phyloP scores from a whole-genome alignment of 257 asterid genomes.

The Solanum neorickii region DNA sequence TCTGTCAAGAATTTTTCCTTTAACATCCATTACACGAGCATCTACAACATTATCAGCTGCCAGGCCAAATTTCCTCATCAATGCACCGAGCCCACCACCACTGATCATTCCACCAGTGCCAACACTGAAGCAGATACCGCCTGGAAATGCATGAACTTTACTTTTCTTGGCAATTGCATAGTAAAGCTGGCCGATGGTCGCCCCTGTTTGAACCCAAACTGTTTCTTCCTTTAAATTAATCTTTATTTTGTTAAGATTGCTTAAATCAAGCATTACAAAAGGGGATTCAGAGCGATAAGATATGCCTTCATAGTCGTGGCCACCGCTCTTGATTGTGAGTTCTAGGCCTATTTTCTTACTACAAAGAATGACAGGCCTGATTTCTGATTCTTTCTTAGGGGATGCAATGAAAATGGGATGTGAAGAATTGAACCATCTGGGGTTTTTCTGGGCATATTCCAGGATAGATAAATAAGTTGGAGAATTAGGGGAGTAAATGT shows the following conservation, averaged over 20 bases:
- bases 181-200: slow-evolving; percentile 5
- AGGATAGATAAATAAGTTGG: background rate
- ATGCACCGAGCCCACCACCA: background rate
- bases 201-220: slow-evolving; percentile 8
- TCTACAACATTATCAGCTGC: background rate
- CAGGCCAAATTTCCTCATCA: background rate
- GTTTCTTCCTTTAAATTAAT: background rate
- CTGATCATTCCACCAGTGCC: slow-evolving; percentile 6
- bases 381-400: background rate
- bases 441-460: background rate
- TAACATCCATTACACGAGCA: background rate
- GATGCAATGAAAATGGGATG: background rate
- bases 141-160: slow-evolving; percentile 1
- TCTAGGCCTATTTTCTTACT: background rate
- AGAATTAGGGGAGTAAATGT: background rate
- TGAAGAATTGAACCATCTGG: background rate
- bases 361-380: background rate
- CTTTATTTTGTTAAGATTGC: background rate
- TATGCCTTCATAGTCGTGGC: background rate
- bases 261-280: background rate
- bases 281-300: background rate
- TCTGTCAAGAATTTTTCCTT: background rate
- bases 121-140: slow-evolving; percentile 1
- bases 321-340: background rate
- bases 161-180: background rate